Base-by-base conservation (phyloP, 768 basidiomycete genomes). In the Pholiota conissans region DNA sequence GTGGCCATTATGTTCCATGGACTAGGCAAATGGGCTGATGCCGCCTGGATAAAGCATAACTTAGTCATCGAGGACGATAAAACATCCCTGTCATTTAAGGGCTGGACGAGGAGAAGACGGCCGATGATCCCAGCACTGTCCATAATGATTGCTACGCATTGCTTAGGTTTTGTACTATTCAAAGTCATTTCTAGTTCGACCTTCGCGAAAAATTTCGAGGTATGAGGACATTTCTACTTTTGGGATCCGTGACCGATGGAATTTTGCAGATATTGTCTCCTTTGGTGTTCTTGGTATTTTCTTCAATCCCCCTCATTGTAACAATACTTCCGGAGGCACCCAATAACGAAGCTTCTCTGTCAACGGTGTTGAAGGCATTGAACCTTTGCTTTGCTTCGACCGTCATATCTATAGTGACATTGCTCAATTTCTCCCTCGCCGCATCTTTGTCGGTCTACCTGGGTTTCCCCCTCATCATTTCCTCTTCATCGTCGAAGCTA, bases 401-500 rank as follows among this genome's bases (percentile, higher is more conserved):
- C 1, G 81, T 94, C 49, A 89, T 97, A 60, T 94, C 83, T 11
- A 84, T 92, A 34, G 86, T 86, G 27, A 89, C 93, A 14, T 87
- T 97, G 58, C 84, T 97, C 69, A 97, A 98, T 71, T 96, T 96
- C 73, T 93, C 92, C 7, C 85, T 98, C 18, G 91, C 95, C 0
- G 85, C 88, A 20, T 68, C 79, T 20, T 78, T 96, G 16, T 84
- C 90, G 0, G 68, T 89, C 26, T 64, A 83, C 8, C 78, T 93
- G 16, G 85, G 86, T 7, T 39, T 88, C 9, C 89, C 92, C 0
- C 78, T 93, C n/a, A 72, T 83, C 22, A 55, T 80, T 8, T 71
- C 78, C 11, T 72, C 76, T 6, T 64, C 77, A 0, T 67, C 71
- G 0, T 63, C 53, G 34, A 61, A 55, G 8, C 60, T 53, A 45